Base-by-base conservation (phyloP, 257 asterid genomes). In the Gentiana straminea region DNA sequence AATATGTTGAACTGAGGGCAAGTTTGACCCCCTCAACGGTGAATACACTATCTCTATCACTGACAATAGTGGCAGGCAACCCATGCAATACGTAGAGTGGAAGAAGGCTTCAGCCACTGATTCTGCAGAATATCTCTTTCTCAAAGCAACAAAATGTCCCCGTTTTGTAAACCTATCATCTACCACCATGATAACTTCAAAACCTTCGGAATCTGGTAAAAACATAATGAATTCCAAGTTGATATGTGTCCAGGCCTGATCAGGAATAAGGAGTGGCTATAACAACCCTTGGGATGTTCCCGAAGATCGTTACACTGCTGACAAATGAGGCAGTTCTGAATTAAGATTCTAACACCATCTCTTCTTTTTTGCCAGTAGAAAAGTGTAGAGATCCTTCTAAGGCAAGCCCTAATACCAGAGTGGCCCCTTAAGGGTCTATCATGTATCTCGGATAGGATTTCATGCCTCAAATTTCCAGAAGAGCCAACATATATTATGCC, bases 61-160 rank as follows among this genome's bases (percentile, higher is more conserved):
- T 11, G 0, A 57, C 10, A 0, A 61, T 61, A 2, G 13, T n/a
- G 0, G 1, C 1, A n/a, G 62, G 66, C 13, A 51, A 1, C 0
- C 67, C 60, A 54, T 64, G 70, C 1, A 70, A 5, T 3, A 38
- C 0, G 64, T 24, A 5, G 39, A 13, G 0, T 54, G n/a, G 2
- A 53, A 0, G 4, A 64, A 69, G 0, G 50, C 24, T 24, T 24
- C 24, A 24, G 24, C 24, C 24, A 24, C 24, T 0, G 24, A 24
- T 24, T 24, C 24, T 2, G 64, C 15, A 0, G 65, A 33, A 12
- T 7, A 57, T 0, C 44, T 63, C 2, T 43, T 61, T 1, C 33
- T 1, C 0, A 55, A 7, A 2, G 50, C 32, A 0, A 59, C 0
- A 45, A 2, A 69, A 65, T 44, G 24, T 24, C 24, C 24, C 24